phyloP scores from a whole-genome alignment of 768 basidiomycete genomes.

The Amanita inopinata region DNA sequence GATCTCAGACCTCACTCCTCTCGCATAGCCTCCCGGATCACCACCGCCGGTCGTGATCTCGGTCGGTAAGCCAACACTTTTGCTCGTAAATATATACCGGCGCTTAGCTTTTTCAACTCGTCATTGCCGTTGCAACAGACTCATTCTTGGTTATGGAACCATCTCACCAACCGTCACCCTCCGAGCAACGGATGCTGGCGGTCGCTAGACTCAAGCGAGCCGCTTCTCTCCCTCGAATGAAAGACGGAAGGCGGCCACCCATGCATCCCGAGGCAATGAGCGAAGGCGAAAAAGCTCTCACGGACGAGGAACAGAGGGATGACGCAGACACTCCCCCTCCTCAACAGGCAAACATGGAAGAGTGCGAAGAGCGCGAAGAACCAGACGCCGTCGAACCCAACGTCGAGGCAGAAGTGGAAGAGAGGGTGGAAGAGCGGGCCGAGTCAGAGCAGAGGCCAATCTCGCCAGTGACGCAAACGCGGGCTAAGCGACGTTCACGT shows the following conservation, averaged over 20 bases:
- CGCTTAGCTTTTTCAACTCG: no score
- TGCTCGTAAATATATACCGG: no score
- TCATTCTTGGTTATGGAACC: conserved; percentile 29
- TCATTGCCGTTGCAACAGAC: conserved; percentile 12
- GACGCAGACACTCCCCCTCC: conserved; percentile 20
- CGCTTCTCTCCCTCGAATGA: conserved; percentile 85
- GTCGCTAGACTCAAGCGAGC: conserved; percentile 89
- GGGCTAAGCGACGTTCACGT: conserved; percentile 58
- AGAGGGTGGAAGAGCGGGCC: conserved; percentile 19
- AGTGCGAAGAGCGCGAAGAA: conserved; percentile 4
- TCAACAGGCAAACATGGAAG: conserved; percentile 9
- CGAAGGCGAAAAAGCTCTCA: conserved; percentile 57
- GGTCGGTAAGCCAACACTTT: conserved; percentile 10
- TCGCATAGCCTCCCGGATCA: no score
- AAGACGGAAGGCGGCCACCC: conserved; percentile 79
- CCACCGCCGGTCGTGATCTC: no score
- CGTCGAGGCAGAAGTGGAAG: conserved; percentile 12
- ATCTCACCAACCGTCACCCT: conserved; percentile 38
- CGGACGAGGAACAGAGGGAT: conserved; percentile 28
- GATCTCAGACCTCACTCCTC: no score
- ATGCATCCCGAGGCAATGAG: conserved; percentile 80
- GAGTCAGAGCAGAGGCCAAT: conserved; percentile 31
- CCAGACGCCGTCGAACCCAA: neutral
- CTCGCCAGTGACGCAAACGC: conserved; percentile 36
- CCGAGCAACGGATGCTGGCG: conserved; percentile 77